Evolutionary conservation across 768 basidiomycete species (phyloP).

Genomic region (Suillus subalutaceus): DNA sequence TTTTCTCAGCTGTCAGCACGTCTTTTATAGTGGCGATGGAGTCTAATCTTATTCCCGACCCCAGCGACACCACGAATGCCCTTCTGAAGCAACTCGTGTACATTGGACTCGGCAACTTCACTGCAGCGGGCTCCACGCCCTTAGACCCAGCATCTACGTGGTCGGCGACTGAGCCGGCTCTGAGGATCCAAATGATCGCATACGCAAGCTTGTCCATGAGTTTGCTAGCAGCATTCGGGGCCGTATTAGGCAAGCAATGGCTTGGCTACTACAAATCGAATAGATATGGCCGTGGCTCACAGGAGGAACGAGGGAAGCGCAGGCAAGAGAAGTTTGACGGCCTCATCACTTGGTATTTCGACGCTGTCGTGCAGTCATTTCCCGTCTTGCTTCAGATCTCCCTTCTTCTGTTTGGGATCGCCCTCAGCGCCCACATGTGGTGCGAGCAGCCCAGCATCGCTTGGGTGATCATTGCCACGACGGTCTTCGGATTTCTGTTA

Average conservation of each 20-base stretch:
- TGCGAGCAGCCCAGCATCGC: background rate
- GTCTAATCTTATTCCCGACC: slow-evolving; percentile 13
- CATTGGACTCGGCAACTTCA: slow-evolving; percentile 5
- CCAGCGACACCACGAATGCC: slow-evolving; percentile 15
- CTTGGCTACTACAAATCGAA: slow-evolving; percentile 8
- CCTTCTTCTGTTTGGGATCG: slow-evolving; percentile 15
- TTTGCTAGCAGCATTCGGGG: slow-evolving; percentile 11
- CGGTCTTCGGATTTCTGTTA: background rate
- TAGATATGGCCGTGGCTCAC: slow-evolving; percentile 8
- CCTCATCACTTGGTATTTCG: slow-evolving; percentile 16
- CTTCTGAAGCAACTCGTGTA: slow-evolving; percentile 16
- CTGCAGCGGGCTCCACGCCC: background rate
- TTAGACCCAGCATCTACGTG: background rate
- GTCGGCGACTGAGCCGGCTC: background rate
- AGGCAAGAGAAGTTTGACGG: slow-evolving; percentile 17
- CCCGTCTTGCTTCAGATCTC: slow-evolving; percentile 17
- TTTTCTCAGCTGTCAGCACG: slow-evolving; percentile 19
- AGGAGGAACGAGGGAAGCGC: slow-evolving; percentile 12
- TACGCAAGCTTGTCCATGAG: slow-evolving; percentile 1
- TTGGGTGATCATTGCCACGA: background rate
- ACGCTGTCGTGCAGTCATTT: slow-evolving; percentile 14
- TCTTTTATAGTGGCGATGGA: slow-evolving; percentile 17
- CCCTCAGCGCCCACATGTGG: slow-evolving; percentile 13
- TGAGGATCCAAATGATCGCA: background rate
- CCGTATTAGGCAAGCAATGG: slow-evolving; percentile 22